Evolutionary conservation across 305 asterid species (phyloP).

Genomic region (Solanum hybrid): DNA sequence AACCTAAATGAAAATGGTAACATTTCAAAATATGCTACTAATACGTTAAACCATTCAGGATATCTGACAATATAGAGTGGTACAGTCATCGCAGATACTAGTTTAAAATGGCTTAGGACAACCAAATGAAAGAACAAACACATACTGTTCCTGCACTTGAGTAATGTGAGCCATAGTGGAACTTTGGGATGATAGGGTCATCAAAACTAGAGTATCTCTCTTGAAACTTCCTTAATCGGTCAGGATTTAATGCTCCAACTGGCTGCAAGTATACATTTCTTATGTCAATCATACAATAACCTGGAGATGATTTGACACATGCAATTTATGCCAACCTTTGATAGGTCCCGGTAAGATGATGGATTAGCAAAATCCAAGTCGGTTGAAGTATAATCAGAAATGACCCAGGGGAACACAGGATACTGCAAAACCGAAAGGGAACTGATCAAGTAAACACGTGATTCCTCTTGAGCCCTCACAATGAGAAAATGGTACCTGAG

Average conservation of each 20-base stretch:
- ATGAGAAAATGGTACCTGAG: constrained; percentile 53
- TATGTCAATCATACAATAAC: constrained; percentile 19
- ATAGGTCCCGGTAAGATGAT: constrained; percentile 88
- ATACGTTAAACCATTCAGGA: background rate
- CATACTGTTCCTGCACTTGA: constrained; percentile 98
- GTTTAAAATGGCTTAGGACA: background rate
- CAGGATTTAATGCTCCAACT: constrained; percentile 86
- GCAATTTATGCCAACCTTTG: constrained; percentile 55
- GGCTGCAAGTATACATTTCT: constrained; percentile 50
- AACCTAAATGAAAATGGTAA: background rate
- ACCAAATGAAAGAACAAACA: constrained; percentile 5
- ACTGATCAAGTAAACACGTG: background rate
- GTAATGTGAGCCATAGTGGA: constrained; percentile 97
- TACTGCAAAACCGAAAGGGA: constrained; percentile 52
- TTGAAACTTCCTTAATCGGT: constrained; percentile 71
- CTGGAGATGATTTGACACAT: background rate
- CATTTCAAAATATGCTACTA: background rate
- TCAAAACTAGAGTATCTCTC: constrained; percentile 95
- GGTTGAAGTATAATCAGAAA: constrained; percentile 82
- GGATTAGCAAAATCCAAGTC: constrained; percentile 73
- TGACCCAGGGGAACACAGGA: constrained; percentile 98
- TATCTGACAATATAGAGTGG: background rate
- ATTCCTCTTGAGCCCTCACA: background rate
- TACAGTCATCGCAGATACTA: background rate
- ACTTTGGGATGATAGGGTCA: constrained; percentile 91